phyloP scores from a whole-genome alignment of 805 yeast genomes.

The Pichia gijzeniarum region DNA sequence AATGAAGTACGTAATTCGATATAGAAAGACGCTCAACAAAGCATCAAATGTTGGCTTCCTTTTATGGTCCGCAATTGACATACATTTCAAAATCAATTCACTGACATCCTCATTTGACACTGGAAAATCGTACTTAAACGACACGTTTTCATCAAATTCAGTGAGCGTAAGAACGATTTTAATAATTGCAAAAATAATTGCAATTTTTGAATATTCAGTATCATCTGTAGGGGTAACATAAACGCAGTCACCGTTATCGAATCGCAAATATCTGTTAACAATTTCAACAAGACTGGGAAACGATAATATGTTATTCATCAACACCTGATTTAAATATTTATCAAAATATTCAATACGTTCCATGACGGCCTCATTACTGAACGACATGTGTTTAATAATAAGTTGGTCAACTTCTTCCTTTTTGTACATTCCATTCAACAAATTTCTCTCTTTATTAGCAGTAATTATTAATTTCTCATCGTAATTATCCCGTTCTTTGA shows the following conservation, averaged over 20 bases:
- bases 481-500: neutral
- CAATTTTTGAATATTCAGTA: constrained; percentile 14
- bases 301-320: constrained; percentile 14
- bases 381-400: constrained; percentile 7
- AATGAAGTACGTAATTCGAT: constrained; percentile 6
- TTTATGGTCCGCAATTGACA: constrained; percentile 3
- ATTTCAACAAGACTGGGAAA: constrained; percentile 4
- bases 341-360: constrained; percentile 20
- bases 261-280: constrained; percentile 12
- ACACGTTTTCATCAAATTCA: neutral
- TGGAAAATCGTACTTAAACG: constrained; percentile 4
- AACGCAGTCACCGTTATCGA: constrained; percentile 8
- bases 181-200: constrained; percentile 16
- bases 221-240: constrained; percentile 11
- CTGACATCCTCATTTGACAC: neutral
- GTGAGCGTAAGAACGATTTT: constrained; percentile 10
- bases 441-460: neutral
- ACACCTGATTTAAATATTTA: constrained; percentile 12
- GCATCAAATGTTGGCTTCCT: constrained; percentile 16
- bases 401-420: constrained; percentile 5
- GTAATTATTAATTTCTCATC: too few species aligned
- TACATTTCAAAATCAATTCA: neutral
- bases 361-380: constrained; percentile 17
- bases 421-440: neutral
- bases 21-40: constrained; percentile 13